Base-by-base conservation (phyloP, 306 rosid species). In the Albizia julibrissin region DNA sequence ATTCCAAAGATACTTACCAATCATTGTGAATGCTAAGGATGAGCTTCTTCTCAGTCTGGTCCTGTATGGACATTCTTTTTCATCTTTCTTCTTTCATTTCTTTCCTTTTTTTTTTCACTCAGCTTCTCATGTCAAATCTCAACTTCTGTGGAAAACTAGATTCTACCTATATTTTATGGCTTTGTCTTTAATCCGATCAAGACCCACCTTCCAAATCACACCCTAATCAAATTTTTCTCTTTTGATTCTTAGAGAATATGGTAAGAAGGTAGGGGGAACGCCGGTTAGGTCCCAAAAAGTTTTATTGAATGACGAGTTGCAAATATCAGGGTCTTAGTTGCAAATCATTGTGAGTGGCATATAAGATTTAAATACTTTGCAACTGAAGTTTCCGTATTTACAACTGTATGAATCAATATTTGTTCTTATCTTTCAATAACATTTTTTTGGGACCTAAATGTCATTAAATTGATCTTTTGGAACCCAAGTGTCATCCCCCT, bases 111-210 rank as follows among this genome's bases (percentile, higher is more conserved):
- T 71, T 58, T 50, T 84, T 70, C 75, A 67, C 74, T 39, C 52
- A 64, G 66, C 24, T 84, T 79, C 78, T 72, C 47, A 80, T 72
- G 75, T 83, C 91, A 86, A 92, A 88, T 87, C 89, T 86, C 83
- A 76, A 80, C 47, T 61, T 77, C 80, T 69, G 46, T 64, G 75
- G 68, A 66, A 64, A 70, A 77, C 77, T 82, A 49, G 74, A 69
- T 69, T 69, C 73, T 22, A 47, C 33, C 24, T 21, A 10, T 21
- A 69, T 22, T n/a, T 42, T n/a, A 40, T 47, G 13, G 52, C 74
- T 69, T 69, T 69, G 11, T 19, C 74, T 11, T 10, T 68, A 79
- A 71, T 84, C 83, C 73, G 79, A 83, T 81, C 84, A 64, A 79
- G 52, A 83, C 89, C 86, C 89, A 73, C 85, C 81, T 83, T 83